Conservation (phyloP, 169 alveolate genomes). For the Theileria orientalis region DNA sequence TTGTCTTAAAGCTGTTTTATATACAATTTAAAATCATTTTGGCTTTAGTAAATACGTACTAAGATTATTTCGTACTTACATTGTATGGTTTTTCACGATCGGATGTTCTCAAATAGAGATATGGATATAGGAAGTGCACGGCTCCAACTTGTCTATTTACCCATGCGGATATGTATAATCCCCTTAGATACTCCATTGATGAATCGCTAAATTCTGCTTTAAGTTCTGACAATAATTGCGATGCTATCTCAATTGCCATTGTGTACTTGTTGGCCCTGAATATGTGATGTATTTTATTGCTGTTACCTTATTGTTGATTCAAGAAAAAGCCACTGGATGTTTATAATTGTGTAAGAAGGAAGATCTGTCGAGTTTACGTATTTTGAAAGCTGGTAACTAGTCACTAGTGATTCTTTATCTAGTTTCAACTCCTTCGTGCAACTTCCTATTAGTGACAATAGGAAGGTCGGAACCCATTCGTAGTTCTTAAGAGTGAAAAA, state of each 20-base stretch:
- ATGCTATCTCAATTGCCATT: constrained; percentile 39
- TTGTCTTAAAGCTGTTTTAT: too few species aligned
- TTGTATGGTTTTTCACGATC: constrained; percentile 19
- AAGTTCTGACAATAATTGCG: constrained; percentile 32
- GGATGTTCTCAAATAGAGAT: constrained; percentile 35
- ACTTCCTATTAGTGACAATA: constrained; percentile 35
- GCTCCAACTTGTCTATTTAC: constrained; percentile 58
- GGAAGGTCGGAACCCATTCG: constrained; percentile 57
- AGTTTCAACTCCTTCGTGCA: constrained; percentile 27
- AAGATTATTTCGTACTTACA: too few species aligned
- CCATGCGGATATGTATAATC: constrained; percentile 60
- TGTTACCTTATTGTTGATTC: constrained; percentile 47
- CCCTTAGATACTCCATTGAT: constrained; percentile 48
- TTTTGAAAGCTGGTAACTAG: constrained; percentile 41
- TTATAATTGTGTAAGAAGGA: constrained; percentile 45
- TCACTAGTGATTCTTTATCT: constrained; percentile 20
- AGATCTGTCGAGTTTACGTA: constrained; percentile 35
- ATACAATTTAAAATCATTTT: too few species aligned
- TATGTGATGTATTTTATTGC: not conserved
- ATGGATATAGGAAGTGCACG: constrained; percentile 50
- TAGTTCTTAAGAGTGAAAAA: constrained; percentile 18
- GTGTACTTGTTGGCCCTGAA: constrained; percentile 38
- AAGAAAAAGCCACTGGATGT: constrained; percentile 53
- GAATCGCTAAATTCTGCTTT: constrained; percentile 47
- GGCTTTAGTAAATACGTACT: too few species aligned